These are phyloP conservation scores for Euptelea pleiosperma DNA, from an alignment of 164 flowering plant genomes.

Conservation along the genomic window DNA sequence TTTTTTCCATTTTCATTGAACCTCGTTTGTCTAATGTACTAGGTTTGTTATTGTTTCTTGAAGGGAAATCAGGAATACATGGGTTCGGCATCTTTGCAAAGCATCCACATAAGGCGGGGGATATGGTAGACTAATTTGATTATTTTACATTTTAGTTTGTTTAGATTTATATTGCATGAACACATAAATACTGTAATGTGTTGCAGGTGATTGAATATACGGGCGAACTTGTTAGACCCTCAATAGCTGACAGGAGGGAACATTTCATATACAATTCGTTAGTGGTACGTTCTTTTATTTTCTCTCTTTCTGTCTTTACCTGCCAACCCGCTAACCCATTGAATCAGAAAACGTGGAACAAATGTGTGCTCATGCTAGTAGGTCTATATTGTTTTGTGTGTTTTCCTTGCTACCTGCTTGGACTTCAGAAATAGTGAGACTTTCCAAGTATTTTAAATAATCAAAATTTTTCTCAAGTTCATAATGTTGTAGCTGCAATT, in stretches of 20 bases:
- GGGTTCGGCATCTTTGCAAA: conserved; percentile 96
- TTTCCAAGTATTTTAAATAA: too few relatives aligned
- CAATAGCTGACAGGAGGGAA: conserved; percentile 92
- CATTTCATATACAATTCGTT: conserved; percentile 82
- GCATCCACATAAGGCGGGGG: conserved; percentile 84
- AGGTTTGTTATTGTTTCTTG: conserved; percentile 5
- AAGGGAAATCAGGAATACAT: conserved; percentile 96
- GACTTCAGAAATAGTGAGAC: too few relatives aligned
- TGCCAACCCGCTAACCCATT: neutral
- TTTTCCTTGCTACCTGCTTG: too few relatives aligned
- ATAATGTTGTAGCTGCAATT: too few relatives aligned
- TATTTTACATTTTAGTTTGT: conserved; percentile 1
- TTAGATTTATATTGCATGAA: neutral
- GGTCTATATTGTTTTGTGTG: neutral
- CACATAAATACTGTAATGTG: neutral
- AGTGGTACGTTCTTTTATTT: conserved; percentile 59
- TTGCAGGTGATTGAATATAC: conserved; percentile 87
- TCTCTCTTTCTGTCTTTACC: neutral
- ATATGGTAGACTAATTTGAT: conserved; percentile 59
- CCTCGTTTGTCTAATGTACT: neutral
- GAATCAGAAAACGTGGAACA: conserved; percentile 1
- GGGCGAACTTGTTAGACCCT: conserved; percentile 92
- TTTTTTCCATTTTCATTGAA: neutral
- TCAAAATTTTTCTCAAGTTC: too few relatives aligned
- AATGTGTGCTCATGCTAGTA: neutral